Base-by-base conservation (phyloP, 2,329 filamentous ascomycete genomes). In the Aspergillus puulaauensis region DNA sequence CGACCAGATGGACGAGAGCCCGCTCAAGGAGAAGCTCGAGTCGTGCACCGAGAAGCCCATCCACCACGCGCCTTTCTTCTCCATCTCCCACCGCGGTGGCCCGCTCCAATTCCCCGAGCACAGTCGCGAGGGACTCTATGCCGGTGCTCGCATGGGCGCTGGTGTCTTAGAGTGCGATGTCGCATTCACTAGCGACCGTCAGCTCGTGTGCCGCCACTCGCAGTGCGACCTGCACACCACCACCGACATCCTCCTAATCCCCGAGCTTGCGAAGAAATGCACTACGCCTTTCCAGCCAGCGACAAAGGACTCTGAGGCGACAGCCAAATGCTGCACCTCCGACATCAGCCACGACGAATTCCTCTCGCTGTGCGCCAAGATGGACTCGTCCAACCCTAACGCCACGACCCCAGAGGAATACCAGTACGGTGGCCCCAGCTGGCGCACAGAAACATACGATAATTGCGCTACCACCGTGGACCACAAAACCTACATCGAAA, bases 141-240 rank as follows among this genome's bases (percentile, higher is more conserved):
- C 59, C 2, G 62, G 54, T 4, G 62, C 62, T n/a, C 62, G 62
- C 40, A 60, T 61, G 61, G 62, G 62, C 19, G 62, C 62, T 9
- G 62, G 62, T 8, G 56, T 64, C 39, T 15, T 64, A 7, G 62
- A 64, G 35, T 64, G 62, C 40, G 62, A 64, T 46, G 62, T 64
- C 19, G 61, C 62, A 4, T 63, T 64, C 31, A 64, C 62, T 9
- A 52, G 54, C 27, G 62, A 64, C 24, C 58, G 58, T 15, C 50
- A 60, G 44, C 62, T 64, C 12, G 62, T 64, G 21, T 64, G 62
- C 39, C 61, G 62, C 8, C 62, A 64, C 46, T 64, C 61, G n/a
- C 62, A 64, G 44, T 64, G 62, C 44, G 62, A 64, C 45, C 54
- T 64, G 27, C 62, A 64, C 56, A 63, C 61, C 1, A 64, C 62